Conservation (phyloP, 2,329 filamentous ascomycete species). For the Exophiala xenobiotica region DNA sequence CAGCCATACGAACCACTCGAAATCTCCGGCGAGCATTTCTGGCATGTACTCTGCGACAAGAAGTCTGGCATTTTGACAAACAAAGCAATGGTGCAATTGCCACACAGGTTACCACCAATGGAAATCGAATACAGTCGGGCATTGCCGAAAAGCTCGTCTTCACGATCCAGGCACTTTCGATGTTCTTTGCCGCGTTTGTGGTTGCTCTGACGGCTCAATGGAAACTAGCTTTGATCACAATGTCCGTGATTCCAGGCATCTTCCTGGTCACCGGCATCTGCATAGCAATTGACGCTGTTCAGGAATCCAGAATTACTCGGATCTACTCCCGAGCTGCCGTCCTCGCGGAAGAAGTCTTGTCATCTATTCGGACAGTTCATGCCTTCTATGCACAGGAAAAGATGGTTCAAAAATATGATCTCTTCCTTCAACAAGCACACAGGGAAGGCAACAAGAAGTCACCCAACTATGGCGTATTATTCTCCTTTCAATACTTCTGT, state of each 20-base stretch:
- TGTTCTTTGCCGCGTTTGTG: constrained; percentile 43
- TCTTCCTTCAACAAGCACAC: constrained; percentile 43
- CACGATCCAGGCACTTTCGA: constrained; percentile 36
- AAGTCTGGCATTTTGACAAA: constrained; percentile 35
- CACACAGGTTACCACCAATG: constrained; percentile 35
- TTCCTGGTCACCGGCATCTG: constrained; percentile 31
- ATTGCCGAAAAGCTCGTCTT: constrained; percentile 43
- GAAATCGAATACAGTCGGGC: constrained; percentile 39
- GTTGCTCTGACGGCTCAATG: constrained; percentile 43
- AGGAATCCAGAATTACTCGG: constrained; percentile 29
- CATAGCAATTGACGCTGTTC: constrained; percentile 28
- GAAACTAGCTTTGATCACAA: constrained; percentile 48
- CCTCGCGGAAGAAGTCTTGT: constrained; percentile 53
- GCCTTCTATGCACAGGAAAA: constrained; percentile 50
- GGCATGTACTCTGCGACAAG: constrained; percentile 34
- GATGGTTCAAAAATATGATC: constrained; percentile 46
- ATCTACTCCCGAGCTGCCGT: constrained; percentile 47
- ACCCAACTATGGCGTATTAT: constrained; percentile 43
- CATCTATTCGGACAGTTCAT: constrained; percentile 51
- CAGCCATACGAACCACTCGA: constrained; percentile 31
- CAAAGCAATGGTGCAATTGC: constrained; percentile 33
- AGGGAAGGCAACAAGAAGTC: constrained; percentile 48
- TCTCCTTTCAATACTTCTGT: constrained; percentile 54
- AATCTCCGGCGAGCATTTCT: constrained; percentile 30
- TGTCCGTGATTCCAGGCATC: constrained; percentile 50